Percentiles rank a stretch among this genome's conserved stretches.
These are phyloP conservation scores for Nannizziopsis barbatae DNA, from an alignment of 2,329 filamentous ascomycete genomes.

Conservation along the genomic window DNA sequence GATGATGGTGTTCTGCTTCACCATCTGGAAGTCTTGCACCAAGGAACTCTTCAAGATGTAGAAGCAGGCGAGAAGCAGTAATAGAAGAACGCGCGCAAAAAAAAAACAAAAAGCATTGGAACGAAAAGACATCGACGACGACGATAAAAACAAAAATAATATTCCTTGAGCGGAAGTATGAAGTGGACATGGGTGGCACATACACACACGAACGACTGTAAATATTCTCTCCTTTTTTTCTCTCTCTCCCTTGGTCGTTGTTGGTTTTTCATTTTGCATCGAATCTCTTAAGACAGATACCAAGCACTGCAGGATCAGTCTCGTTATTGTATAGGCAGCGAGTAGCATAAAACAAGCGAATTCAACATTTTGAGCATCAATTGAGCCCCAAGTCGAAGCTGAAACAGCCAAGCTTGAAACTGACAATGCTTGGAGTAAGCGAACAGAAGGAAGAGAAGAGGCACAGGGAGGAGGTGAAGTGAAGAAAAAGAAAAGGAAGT, in stretches of 20 bases:
- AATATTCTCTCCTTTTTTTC: not conserved
- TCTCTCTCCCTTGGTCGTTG: not conserved
- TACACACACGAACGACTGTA: not conserved
- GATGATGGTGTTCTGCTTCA: conserved; percentile 14
- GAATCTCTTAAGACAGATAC: not conserved
- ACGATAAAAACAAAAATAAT: not conserved
- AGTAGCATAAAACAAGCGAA: too few relatives aligned
- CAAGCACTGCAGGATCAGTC: not conserved
- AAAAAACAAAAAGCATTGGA: not conserved
- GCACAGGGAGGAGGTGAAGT: too few relatives aligned
- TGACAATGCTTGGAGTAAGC: too few relatives aligned
- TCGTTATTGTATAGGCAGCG: too few relatives aligned
- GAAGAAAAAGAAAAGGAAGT: too few relatives aligned
- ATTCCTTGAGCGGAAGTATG: not conserved
- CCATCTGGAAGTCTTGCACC: conserved; percentile 14
- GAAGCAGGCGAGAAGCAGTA: not conserved
- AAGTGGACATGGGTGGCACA: not conserved
- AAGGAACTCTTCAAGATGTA: conserved; percentile 14
- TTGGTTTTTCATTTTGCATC: too few relatives aligned
- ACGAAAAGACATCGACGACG: too few relatives aligned
- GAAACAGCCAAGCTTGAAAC: too few relatives aligned
- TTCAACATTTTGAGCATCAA: too few relatives aligned
- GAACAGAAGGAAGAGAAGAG: too few relatives aligned
- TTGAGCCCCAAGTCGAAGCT: too few relatives aligned
- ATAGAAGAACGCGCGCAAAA: not conserved